Conservation (phyloP, 352 stramenopile genomes). For the Pythium volutum region DNA sequence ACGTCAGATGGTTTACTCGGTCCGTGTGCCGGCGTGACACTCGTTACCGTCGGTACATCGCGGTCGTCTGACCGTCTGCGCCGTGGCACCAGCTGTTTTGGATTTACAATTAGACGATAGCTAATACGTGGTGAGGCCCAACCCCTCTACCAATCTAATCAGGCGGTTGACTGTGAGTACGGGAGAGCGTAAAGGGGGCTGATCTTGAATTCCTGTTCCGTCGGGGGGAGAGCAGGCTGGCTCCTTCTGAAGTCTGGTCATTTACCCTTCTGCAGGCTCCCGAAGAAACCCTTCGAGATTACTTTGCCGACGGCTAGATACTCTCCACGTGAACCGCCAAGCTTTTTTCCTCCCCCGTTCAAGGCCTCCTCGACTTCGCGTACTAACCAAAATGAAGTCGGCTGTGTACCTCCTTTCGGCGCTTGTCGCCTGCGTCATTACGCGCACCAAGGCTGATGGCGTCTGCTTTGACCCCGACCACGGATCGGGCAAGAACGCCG, state of each 20-base stretch:
- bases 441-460: slow-evolving; percentile 47
- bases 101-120: neutral
- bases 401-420: slow-evolving; percentile 30
- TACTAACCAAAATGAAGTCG: slow-evolving; percentile 37
- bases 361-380: slow-evolving; percentile 5
- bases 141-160: neutral
- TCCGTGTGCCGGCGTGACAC: neutral
- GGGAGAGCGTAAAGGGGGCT: too few relatives aligned
- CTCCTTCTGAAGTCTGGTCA: slow-evolving; percentile 5
- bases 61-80: too few relatives aligned
- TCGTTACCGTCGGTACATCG: slow-evolving; percentile 2
- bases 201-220: too few relatives aligned
- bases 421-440: slow-evolving; percentile 35
- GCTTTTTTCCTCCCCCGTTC: neutral
- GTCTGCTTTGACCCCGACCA: slow-evolving; percentile 73
- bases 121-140: neutral
- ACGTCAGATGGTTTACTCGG: slow-evolving; percentile 6
- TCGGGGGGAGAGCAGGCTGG: too few relatives aligned
- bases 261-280: slow-evolving; percentile 26
- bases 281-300: slow-evolving; percentile 4
- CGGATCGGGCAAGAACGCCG: slow-evolving; percentile 28
- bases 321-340: slow-evolving; percentile 8
- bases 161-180: too few relatives aligned
- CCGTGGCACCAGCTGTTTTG: neutral
- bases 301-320: slow-evolving; percentile 12